These are phyloP conservation scores for Leishmania major DNA, from an alignment of 208 protist species.

Conservation along the genomic window DNA sequence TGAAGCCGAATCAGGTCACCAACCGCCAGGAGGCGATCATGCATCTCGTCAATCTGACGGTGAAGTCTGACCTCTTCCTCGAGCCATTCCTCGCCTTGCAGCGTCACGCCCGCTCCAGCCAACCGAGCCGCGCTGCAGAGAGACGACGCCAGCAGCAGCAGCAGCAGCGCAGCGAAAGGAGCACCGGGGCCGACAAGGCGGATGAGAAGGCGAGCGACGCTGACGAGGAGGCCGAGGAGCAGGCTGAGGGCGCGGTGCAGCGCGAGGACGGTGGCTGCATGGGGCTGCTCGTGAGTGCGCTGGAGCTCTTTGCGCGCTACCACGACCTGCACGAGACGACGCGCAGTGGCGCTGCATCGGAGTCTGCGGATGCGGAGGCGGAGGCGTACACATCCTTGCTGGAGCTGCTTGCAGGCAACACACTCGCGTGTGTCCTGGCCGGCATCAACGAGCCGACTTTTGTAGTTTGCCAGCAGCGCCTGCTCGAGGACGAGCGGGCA, in stretches of 20 bases:
- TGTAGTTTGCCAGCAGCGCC: conserved; percentile 72
- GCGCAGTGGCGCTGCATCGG: conserved; percentile 5
- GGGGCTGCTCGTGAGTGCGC: conserved; percentile 65
- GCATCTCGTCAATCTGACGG: conserved; percentile 72
- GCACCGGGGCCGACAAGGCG: background rate
- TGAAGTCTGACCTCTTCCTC: conserved; percentile 88
- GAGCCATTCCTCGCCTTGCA: conserved; percentile 85
- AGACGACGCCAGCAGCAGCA: conserved; percentile 12
- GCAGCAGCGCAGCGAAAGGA: conserved; percentile 9
- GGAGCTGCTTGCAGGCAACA: conserved; percentile 88
- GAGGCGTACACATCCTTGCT: conserved; percentile 85
- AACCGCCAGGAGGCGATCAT: conserved; percentile 88
- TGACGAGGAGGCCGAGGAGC: conserved; percentile 27
- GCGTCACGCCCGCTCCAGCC: conserved; percentile 37
- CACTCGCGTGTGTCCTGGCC: conserved; percentile 88
- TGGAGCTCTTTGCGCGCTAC: conserved; percentile 86
- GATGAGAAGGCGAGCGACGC: conserved; percentile 28
- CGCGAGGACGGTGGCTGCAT: conserved; percentile 67
- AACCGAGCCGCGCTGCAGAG: conserved; percentile 13
- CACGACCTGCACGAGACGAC: conserved; percentile 64
- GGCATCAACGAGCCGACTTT: conserved; percentile 92
- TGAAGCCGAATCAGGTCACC: conserved; percentile 90
- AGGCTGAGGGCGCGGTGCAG: conserved; percentile 24
- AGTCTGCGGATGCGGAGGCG: conserved; percentile 33
- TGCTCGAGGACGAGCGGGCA: conserved; percentile 62